phyloP scores from a whole-genome alignment of 2,329 filamentous ascomycete species.

The Chaetomium globosum region DNA sequence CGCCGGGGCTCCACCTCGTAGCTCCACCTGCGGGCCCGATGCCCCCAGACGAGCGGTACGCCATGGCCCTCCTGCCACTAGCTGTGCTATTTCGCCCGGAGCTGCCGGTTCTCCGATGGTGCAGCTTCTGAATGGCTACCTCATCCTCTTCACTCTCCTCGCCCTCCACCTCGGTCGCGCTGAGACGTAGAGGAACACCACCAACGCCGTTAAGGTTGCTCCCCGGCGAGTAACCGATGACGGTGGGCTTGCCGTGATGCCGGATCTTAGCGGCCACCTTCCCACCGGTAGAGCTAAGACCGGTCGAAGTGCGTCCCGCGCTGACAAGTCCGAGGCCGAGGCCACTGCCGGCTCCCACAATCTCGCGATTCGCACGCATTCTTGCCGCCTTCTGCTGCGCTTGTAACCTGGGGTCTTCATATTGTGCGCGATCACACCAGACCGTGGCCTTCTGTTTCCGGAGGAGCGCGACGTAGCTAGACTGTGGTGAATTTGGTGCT shows the following conservation, averaged over 20 bases:
- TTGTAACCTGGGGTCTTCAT: slow-evolving; percentile 81
- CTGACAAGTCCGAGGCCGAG: slow-evolving; percentile 48
- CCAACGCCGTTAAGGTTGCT: slow-evolving; percentile 73
- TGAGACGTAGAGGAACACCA: slow-evolving; percentile 86
- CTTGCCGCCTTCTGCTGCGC: slow-evolving; percentile 87
- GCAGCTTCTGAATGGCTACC: slow-evolving; percentile 51
- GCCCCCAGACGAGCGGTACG: slow-evolving; percentile 57
- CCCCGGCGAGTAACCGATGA: slow-evolving; percentile 76
- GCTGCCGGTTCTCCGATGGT: slow-evolving; percentile 73
- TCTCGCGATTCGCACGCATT: slow-evolving; percentile 80
- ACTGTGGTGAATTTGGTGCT: slow-evolving; percentile 50
- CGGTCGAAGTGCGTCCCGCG: slow-evolving; percentile 61
- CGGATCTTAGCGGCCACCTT: slow-evolving; percentile 83
- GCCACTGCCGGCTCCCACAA: slow-evolving; percentile 60
- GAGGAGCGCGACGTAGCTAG: slow-evolving; percentile 91
- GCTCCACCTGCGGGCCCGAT: slow-evolving; percentile 42
- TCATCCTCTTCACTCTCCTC: slow-evolving; percentile 80
- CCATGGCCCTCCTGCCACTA: slow-evolving; percentile 53
- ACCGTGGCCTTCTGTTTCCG: slow-evolving; percentile 97
- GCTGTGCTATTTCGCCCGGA: slow-evolving; percentile 72
- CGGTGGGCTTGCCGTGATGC: slow-evolving; percentile 79
- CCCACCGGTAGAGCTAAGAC: slow-evolving; percentile 59
- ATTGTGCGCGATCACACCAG: slow-evolving; percentile 93
- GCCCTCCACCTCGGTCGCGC: slow-evolving; percentile 92
- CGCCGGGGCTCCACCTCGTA: slow-evolving; percentile 55